Percentiles rank a stretch among this genome's conserved stretches.
These are phyloP conservation scores for Cyclospora cayetanensis DNA, from an alignment of 169 alveolate species.

Conservation along the genomic window DNA sequence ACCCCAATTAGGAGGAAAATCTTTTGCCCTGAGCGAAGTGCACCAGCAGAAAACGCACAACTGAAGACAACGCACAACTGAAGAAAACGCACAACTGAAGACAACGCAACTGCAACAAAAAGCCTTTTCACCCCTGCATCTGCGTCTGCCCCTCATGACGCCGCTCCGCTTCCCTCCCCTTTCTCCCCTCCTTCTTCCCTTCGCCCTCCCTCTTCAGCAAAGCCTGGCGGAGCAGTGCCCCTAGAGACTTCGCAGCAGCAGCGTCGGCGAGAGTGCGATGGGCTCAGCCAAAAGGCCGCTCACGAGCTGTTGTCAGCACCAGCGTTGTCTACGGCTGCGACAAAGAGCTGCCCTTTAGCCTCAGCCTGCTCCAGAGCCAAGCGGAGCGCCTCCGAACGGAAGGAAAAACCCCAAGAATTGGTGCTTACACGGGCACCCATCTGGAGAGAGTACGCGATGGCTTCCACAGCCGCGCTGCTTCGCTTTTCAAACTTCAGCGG, in stretches of 20 bases:
- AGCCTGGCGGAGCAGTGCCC: too few relatives aligned
- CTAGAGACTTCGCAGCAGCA: too few relatives aligned
- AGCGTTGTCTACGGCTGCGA: constrained; percentile 71
- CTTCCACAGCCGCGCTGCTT: constrained; percentile 67
- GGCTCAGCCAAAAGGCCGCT: too few relatives aligned
- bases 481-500: constrained; percentile 61
- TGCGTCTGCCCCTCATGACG: too few relatives aligned
- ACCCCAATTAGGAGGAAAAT: constrained; percentile 64
- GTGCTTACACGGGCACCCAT: constrained; percentile 65
- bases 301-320: constrained; percentile 63
- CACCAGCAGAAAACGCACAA: background rate
- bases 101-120: too few relatives aligned
- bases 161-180: too few relatives aligned
- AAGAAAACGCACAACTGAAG: background rate
- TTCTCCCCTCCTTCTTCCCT: too few relatives aligned
- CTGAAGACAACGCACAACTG: background rate
- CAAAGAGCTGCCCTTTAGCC: constrained; percentile 64
- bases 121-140: too few relatives aligned
- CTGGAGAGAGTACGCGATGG: constrained; percentile 66
- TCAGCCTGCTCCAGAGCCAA: constrained; percentile 56
- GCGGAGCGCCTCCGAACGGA: constrained; percentile 46
- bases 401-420: constrained; percentile 67
- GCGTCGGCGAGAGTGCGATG: background rate
- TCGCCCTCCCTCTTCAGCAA: too few relatives aligned
- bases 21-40: background rate